phyloP scores from a whole-genome alignment of 495 filamentous ascomycete genomes.

The Chaetomidium leptoderma region DNA sequence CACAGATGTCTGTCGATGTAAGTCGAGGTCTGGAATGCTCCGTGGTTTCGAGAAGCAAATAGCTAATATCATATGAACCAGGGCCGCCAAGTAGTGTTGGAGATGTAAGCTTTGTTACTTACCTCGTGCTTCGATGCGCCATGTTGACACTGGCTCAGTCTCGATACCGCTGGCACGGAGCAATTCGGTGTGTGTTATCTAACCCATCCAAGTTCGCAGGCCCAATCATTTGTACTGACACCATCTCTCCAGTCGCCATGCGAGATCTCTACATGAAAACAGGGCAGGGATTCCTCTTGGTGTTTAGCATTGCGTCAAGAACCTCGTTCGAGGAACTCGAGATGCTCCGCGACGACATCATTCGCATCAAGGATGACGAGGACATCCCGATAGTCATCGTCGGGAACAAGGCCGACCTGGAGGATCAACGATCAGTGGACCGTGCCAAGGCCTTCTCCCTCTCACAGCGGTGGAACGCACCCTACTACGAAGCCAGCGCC shows the following conservation, averaged over 20 bases:
- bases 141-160: slow-evolving; percentile 42
- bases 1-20: slow-evolving; percentile 92
- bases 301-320: slow-evolving; percentile 92
- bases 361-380: slow-evolving; percentile 93
- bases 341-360: slow-evolving; percentile 90
- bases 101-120: slow-evolving; percentile 62
- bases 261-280: slow-evolving; percentile 96
- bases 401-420: slow-evolving; percentile 94
- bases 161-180: slow-evolving; percentile 96
- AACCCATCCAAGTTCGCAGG: not conserved
- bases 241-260: slow-evolving; percentile 41
- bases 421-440: slow-evolving; percentile 82
- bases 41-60: not conserved
- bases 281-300: slow-evolving; percentile 93
- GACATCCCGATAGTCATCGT: slow-evolving; percentile 92
- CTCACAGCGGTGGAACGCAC: slow-evolving; percentile 83
- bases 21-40: slow-evolving; percentile 39
- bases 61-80: slow-evolving; percentile 33
- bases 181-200: slow-evolving; percentile 77
- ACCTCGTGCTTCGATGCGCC: not conserved
- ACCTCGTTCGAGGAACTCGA: slow-evolving; percentile 81
- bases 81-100: slow-evolving; percentile 92
- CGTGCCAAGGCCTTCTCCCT: slow-evolving; percentile 80
- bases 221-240: slow-evolving; percentile 2
- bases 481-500: slow-evolving; percentile 93